Percentiles rank a stretch among this genome's conserved stretches.
Conservation (phyloP, 352 stramenopile species). For the Globisporangium cylindrosporum region DNA sequence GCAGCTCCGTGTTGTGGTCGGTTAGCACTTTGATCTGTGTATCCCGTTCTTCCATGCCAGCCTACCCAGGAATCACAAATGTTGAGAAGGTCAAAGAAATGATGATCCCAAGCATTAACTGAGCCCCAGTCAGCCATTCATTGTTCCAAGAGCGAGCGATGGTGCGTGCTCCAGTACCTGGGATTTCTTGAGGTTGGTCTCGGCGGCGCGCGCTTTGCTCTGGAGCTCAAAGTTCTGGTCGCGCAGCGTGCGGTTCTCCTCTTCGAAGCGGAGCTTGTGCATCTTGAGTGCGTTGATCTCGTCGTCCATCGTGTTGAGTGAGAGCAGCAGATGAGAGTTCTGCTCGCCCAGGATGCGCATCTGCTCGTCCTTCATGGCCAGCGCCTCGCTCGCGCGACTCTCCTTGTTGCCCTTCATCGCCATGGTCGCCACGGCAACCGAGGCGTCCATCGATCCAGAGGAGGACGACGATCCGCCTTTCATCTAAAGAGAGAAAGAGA, state of each 20-base stretch:
- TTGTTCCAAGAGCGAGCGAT: not conserved
- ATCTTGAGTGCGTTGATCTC: slow-evolving; percentile 64
- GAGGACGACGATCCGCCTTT: not conserved
- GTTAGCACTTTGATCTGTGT: slow-evolving; percentile 93
- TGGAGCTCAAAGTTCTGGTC: slow-evolving; percentile 94
- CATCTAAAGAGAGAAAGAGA: not conserved
- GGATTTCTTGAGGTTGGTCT: slow-evolving; percentile 80
- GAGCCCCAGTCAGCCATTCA: not conserved
- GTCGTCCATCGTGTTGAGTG: slow-evolving; percentile 86
- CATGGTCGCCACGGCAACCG: slow-evolving; percentile 33
- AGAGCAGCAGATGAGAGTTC: slow-evolving; percentile 85
- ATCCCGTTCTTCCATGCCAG: slow-evolving; percentile 84
- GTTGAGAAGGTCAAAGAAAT: not conserved
- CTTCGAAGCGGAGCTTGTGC: slow-evolving; percentile 68
- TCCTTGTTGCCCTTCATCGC: slow-evolving; percentile 80
- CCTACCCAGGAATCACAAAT: slow-evolving; percentile 17
- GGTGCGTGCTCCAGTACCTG: slow-evolving; percentile 26
- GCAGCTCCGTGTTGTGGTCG: slow-evolving; percentile 94
- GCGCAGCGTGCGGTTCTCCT: slow-evolving; percentile 90
- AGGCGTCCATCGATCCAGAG: not conserved
- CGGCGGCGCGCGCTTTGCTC: slow-evolving; percentile 82
- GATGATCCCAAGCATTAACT: not conserved
- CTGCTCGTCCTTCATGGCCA: slow-evolving; percentile 96
- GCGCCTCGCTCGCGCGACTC: slow-evolving; percentile 85
- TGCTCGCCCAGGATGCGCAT: slow-evolving; percentile 93